Base-by-base conservation (phyloP, 768 basidiomycete genomes). In the Naematelia aurantialba region DNA sequence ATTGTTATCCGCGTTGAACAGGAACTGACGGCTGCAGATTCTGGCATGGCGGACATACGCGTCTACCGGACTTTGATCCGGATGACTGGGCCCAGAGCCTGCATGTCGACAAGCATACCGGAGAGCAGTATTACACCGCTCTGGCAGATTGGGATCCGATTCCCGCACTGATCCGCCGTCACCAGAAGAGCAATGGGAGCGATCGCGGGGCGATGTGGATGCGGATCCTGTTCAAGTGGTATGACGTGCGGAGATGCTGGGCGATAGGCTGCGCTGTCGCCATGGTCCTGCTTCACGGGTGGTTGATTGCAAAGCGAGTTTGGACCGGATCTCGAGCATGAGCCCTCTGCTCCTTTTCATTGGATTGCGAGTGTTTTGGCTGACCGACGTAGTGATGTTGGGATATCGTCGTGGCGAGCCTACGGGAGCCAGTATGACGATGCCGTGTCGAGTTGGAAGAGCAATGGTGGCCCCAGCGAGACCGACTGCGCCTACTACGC, bases 401-500 rank as follows among this genome's bases (percentile, higher is more conserved):
- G 34, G 8, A 17, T 39, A 39, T 39, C 34, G 17, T 39, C 34
- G 27, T 61, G 47, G 45, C 52, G 48, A 22, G 27, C 45, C 0
- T 62, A 58, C 29, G 53, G 26, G 11, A 46, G 30, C 17, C 56
- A 62, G 48, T 57, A 58, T 39, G 22, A 58, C 19, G 39, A 39
- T 14, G 61, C 56, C 27, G 49, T 52, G 11, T 11, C 22, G 17
- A 12, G 21, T 2, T 62, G 61, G 61, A 45, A 42, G 13, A 31
- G 13, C 22, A 49, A 58, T 31, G 24, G 42, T 10, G 56, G 61
- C 17, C 61, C 61, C 5, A 11, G 8, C 4, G 52, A 22, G 12
- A 31, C 26, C 22, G 17, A 56, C 3, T 60, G 52, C 49, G 61
- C 55, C 10, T 65, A 54, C 45, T 60, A 49, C 34, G 22, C 55